Conservation (phyloP, 495 filamentous ascomycete species). For the Penicillium dipodomyicola region DNA sequence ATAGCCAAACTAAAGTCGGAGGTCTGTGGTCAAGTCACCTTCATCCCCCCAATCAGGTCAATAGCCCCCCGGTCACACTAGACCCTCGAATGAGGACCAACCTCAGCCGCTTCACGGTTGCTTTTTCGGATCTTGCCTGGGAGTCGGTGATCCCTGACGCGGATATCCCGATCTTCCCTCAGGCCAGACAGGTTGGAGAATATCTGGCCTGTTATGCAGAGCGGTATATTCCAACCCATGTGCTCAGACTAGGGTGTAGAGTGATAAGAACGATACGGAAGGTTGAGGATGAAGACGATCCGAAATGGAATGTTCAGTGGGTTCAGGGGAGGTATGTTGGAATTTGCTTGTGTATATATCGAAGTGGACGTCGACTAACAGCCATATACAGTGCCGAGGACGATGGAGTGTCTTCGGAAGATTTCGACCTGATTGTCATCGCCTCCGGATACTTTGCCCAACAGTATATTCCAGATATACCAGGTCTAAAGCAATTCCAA, state of each 20-base stretch:
- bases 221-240: conserved; percentile 51
- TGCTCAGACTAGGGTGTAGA: conserved; percentile 50
- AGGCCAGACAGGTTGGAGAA: conserved; percentile 69
- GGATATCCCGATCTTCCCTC: conserved; percentile 61
- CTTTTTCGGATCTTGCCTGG: conserved; percentile 80
- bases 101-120: conserved; percentile 71
- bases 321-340: conserved; percentile 28
- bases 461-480: conserved; percentile 53
- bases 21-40: conserved; percentile 63
- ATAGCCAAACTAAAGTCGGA: conserved; percentile 61
- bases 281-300: conserved; percentile 13
- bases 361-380: conserved; percentile 9
- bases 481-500: conserved; percentile 30
- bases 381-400: conserved; percentile 9
- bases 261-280: conserved; percentile 50
- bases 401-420: conserved; percentile 22
- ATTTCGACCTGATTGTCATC: conserved; percentile 72
- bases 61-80: conserved; percentile 37
- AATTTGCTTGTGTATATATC: not conserved
- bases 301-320: conserved; percentile 56
- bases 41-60: not conserved
- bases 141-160: conserved; percentile 39
- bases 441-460: conserved; percentile 74
- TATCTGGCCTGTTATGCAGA: conserved; percentile 66
- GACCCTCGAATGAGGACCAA: conserved; percentile 75